Base-by-base conservation (phyloP, 2,329 filamentous ascomycete genomes). In the Aspergillus neoniger region DNA sequence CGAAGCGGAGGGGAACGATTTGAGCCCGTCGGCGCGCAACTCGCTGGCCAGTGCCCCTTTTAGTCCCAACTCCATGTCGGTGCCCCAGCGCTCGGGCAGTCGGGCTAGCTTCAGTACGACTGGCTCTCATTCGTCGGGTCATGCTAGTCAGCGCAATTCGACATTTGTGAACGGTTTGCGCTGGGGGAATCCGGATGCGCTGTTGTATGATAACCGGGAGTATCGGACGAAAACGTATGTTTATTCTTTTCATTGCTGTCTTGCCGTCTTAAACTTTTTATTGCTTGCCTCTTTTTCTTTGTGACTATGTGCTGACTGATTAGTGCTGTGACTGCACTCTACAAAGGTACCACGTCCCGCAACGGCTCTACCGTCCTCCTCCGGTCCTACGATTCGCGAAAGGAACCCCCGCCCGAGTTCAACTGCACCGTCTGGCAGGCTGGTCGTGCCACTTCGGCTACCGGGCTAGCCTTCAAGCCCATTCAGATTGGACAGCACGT, bases 351-450 rank as follows among this genome's bases (percentile, higher is more conserved):
- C 0, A 83, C 83, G 4, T 30, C 23, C 3, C 87, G 85, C 67
- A 86, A 86, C 41, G 85, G 86, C 6, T 82, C 86, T 1, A 85
- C 93, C 2, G 88, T 88, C 8, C 77, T 98, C 61, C 81, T 99
- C 58, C 89, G 95, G 66, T 98, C 94, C 2, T 99, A 99, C 77
- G 94, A 98, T 74, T 98, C 95, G 15, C 86, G 94, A 69, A 92
- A 90, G 75, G 95, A 98, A 75, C 90, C 93, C 0, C 86, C 92
- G 0, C 91, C 94, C 2, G 93, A 97, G 75, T 94, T 92, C 63
- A 91, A 96, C 72, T 96, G 93, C 77, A 96, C 89, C 49, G 95
- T 99, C 59, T 99, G 95, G 95, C 89, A 99, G 78, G 95, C 95
- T 4, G 95, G 95, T 10, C 87, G 95, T 62, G 95, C 95, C n/a